These are phyloP conservation scores for Holtermannia corniformis DNA, from an alignment of 768 basidiomycete species.

Conservation along the genomic window DNA sequence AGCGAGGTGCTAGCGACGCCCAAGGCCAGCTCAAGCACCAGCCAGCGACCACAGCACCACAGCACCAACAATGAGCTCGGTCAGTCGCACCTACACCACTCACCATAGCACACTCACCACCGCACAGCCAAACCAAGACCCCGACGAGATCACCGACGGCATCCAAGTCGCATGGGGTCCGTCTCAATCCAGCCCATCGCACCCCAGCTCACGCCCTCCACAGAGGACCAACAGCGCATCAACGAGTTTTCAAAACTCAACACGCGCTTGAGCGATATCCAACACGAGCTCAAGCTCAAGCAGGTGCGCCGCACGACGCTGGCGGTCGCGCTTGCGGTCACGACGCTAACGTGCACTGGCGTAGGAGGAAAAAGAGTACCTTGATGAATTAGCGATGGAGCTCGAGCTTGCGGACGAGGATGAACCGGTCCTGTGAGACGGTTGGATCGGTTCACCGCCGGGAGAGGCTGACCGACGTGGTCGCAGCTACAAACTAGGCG, in stretches of 20 bases:
- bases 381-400: slow-evolving; percentile 79
- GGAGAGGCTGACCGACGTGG: not conserved
- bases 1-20: too few relatives aligned
- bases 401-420: slow-evolving; percentile 84
- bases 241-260: slow-evolving; percentile 88
- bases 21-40: too few relatives aligned
- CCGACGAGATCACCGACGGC: slow-evolving; percentile 38
- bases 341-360: not conserved
- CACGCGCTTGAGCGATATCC: slow-evolving; percentile 59
- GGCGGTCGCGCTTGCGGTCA: not conserved
- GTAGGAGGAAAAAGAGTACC: slow-evolving; percentile 88
- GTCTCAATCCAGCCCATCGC: not conserved
- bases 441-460: not conserved
- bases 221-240: slow-evolving; percentile 77
- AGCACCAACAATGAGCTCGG: slow-evolving; percentile 18
- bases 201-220: slow-evolving; percentile 40
- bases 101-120: not conserved
- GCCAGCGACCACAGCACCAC: too few relatives aligned
- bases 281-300: slow-evolving; percentile 61
- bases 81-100: slow-evolving; percentile 5
- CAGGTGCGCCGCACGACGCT: slow-evolving; percentile 49
- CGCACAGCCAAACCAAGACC: not conserved
- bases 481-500: slow-evolving; percentile 78
- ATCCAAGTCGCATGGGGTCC: slow-evolving; percentile 41
- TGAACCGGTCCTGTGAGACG: slow-evolving; percentile 59